Conservation (phyloP, 805 yeast genomes). For the Metschnikowia colocasiae region DNA sequence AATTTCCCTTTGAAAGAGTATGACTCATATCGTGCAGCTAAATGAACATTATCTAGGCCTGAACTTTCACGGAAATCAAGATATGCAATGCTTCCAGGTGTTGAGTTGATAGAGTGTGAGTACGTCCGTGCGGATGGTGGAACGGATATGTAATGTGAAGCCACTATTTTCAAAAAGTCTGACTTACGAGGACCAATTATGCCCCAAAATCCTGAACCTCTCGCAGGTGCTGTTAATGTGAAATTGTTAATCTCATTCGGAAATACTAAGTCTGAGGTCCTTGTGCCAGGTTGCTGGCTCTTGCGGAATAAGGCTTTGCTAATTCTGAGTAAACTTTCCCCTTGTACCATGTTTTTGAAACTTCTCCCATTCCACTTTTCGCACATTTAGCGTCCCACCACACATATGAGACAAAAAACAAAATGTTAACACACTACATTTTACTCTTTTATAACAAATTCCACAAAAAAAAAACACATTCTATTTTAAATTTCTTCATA, state of each 20-base stretch:
- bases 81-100: constrained; percentile 31
- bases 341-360: neutral
- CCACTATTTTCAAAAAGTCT: constrained; percentile 50
- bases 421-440: neutral
- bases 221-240: constrained; percentile 15
- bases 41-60: constrained; percentile 53
- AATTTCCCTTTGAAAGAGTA: constrained; percentile 64
- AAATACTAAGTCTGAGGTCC: constrained; percentile 18
- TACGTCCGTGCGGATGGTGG: constrained; percentile 55
- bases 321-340: constrained; percentile 19
- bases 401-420: neutral
- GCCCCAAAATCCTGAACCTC: constrained; percentile 28
- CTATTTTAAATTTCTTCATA: neutral
- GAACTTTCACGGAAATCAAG: constrained; percentile 35
- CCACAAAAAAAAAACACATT: neutral
- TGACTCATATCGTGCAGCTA: constrained; percentile 86
- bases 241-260: constrained; percentile 25
- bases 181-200: constrained; percentile 46
- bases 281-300: constrained; percentile 1
- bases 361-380: neutral
- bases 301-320: constrained; percentile 24
- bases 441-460: neutral
- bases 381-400: neutral
- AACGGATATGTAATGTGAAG: constrained; percentile 49
- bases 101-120: constrained; percentile 38